Percentiles rank a stretch among this genome's conserved stretches.
phyloP scores from a whole-genome alignment of 371 early-diverging fungal species.

The Entomophthora muscae region DNA sequence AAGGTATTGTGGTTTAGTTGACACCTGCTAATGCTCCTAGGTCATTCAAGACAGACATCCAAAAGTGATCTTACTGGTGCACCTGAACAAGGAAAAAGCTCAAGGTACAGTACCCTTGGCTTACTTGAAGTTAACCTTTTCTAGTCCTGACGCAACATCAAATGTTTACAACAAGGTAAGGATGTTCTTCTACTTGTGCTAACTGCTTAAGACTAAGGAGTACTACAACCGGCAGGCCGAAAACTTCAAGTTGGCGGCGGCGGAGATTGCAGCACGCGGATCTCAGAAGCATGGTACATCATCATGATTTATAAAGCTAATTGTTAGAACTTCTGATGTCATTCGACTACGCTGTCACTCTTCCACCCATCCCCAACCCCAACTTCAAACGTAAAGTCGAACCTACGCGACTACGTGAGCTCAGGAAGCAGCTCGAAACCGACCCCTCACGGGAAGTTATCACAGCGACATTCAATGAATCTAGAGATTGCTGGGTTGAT shows the following conservation, averaged over 20 bases:
- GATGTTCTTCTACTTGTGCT: not conserved
- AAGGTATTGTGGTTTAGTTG: too few species aligned
- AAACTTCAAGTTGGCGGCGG: conserved; percentile 1
- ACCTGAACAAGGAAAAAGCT: not conserved
- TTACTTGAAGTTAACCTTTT: not conserved
- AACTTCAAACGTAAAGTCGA: conserved; percentile 39
- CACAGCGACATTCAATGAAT: conserved; percentile 9
- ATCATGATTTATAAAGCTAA: too few species aligned
- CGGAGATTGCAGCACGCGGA: not conserved
- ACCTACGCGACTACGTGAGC: conserved; percentile 60
- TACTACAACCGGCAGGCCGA: conserved; percentile 4
- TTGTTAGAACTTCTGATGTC: conserved; percentile 14
- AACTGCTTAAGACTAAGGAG: not conserved
- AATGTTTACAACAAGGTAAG: conserved; percentile 13
- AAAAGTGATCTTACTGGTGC: not conserved
- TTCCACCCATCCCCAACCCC: conserved; percentile 52
- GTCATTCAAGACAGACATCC: not conserved
- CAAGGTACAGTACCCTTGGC: conserved; percentile 12
- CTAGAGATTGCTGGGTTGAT: conserved; percentile 8
- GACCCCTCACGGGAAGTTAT: not conserved
- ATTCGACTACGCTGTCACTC: conserved; percentile 7
- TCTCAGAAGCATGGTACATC: not conserved
- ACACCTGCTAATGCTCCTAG: not conserved
- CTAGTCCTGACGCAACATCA: conserved; percentile 12
- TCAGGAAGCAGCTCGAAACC: conserved; percentile 65